phyloP scores from a whole-genome alignment of 129 eudicot species.

The Flaveria sonorensis region DNA sequence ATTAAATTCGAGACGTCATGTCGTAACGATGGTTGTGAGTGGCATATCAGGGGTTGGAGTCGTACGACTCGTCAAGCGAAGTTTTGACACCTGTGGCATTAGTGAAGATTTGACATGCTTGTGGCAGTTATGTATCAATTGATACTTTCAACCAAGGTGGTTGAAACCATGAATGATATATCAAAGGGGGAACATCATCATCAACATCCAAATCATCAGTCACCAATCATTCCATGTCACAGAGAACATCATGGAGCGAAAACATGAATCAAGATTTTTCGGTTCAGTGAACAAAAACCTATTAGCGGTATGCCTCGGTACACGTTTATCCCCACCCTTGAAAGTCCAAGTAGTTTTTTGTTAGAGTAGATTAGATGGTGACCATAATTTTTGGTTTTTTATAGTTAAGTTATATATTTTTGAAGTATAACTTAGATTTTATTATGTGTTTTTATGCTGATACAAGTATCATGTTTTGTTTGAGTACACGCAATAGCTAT shows the following conservation, averaged over 20 bases:
- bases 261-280: constrained; percentile 37
- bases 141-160: constrained; percentile 91
- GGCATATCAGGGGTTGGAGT: no score
- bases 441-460: not conserved
- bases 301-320: constrained; percentile 47
- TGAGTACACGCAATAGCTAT: not conserved
- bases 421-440: not conserved
- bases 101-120: no score
- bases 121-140: constrained; percentile 76
- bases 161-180: constrained; percentile 64
- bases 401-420: not conserved
- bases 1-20: no score
- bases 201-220: constrained; percentile 16
- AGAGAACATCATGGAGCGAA: constrained; percentile 93
- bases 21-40: no score
- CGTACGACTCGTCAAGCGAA: no score
- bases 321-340: constrained; percentile 36
- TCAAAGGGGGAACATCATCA: constrained; percentile 36
- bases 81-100: no score
- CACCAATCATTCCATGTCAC: constrained; percentile 37
- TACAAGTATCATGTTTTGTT: not conserved
- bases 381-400: not conserved
- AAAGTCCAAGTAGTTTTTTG: no score
- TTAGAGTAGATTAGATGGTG: no score
- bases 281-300: constrained; percentile 44